Evolutionary conservation across 2,329 filamentous ascomycete genomes (phyloP).

Genomic region (Xylariaceae sp.): DNA sequence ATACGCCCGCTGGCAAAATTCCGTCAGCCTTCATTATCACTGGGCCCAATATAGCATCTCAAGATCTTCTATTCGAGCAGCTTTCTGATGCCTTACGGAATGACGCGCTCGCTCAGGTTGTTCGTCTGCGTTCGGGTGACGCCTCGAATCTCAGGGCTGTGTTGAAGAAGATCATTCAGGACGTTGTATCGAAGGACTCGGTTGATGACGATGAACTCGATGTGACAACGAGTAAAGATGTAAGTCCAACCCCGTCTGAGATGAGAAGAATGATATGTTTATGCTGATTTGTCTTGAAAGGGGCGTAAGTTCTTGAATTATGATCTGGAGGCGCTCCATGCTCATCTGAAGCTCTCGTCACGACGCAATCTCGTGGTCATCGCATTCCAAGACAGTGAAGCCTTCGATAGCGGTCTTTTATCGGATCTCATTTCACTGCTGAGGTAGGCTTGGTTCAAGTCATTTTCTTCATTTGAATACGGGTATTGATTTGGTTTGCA

Average conservation of each 20-base stretch:
- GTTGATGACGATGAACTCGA: constrained; percentile 53
- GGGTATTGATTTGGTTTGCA: constrained; percentile 12
- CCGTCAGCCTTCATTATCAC: constrained; percentile 69
- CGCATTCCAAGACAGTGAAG: constrained; percentile 76
- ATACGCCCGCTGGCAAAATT: constrained; percentile 44
- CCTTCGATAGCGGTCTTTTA: constrained; percentile 68
- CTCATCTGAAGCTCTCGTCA: constrained; percentile 49
- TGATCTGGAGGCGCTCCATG: constrained; percentile 66
- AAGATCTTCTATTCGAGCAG: constrained; percentile 68
- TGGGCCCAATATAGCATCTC: constrained; percentile 72
- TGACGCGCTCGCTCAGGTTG: constrained; percentile 50
- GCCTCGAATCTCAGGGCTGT: constrained; percentile 67
- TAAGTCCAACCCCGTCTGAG: constrained; percentile 30
- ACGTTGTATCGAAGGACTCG: constrained; percentile 46
- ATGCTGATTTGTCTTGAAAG: constrained; percentile 33
- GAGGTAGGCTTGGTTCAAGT: constrained; percentile 41
- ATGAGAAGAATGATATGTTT: background rate
- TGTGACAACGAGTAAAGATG: constrained; percentile 41
- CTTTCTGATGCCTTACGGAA: constrained; percentile 52
- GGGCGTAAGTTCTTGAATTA: constrained; percentile 68
- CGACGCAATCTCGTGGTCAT: constrained; percentile 58
- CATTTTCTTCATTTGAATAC: constrained; percentile 21
- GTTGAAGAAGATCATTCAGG: constrained; percentile 68
- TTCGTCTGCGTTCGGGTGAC: constrained; percentile 64
- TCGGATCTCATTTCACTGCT: constrained; percentile 66